Conservation (phyloP, 2,329 filamentous ascomycete species). For the Aspergillus clavatus region DNA sequence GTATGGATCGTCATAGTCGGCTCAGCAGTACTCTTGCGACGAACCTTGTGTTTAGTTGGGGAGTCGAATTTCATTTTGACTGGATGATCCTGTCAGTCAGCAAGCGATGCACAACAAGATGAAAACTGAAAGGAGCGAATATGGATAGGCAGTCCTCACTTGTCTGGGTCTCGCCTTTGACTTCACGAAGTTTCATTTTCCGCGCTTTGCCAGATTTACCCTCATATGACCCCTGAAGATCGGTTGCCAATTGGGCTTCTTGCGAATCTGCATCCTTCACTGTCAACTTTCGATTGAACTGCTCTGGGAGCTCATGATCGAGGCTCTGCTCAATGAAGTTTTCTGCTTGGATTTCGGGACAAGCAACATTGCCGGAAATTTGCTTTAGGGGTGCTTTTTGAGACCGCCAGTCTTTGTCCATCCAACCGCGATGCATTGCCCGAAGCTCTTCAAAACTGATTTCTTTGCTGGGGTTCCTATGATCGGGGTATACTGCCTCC, state of each 20-base stretch:
- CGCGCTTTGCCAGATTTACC: constrained; percentile 46
- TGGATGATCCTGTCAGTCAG: constrained; percentile 32
- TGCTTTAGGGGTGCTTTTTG: constrained; percentile 52
- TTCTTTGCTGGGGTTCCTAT: constrained; percentile 66
- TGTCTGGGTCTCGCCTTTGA: constrained; percentile 83
- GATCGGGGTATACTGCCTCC: constrained; percentile 76
- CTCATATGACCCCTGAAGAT: constrained; percentile 22
- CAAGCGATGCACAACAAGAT: too few relatives aligned
- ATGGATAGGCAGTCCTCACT: constrained; percentile 51
- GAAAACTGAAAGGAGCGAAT: too few relatives aligned
- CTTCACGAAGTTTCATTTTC: constrained; percentile 76
- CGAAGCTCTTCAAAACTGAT: constrained; percentile 89
- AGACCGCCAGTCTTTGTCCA: constrained; percentile 50
- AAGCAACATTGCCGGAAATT: constrained; percentile 40
- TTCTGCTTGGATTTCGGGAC: constrained; percentile 14
- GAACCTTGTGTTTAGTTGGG: constrained; percentile 76
- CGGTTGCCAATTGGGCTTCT: constrained; percentile 10
- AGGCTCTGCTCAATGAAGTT: constrained; percentile 15
- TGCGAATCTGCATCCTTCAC: constrained; percentile 20
- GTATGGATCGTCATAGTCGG: constrained; percentile 99
- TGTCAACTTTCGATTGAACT: constrained; percentile 30
- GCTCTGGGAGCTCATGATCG: constrained; percentile 25
- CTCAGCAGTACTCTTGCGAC: constrained; percentile 69
- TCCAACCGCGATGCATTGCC: constrained; percentile 68
- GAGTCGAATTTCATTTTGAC: constrained; percentile 93